phyloP scores from a whole-genome alignment of 2,329 filamentous ascomycete genomes.

The Leptographium radiaticola region DNA sequence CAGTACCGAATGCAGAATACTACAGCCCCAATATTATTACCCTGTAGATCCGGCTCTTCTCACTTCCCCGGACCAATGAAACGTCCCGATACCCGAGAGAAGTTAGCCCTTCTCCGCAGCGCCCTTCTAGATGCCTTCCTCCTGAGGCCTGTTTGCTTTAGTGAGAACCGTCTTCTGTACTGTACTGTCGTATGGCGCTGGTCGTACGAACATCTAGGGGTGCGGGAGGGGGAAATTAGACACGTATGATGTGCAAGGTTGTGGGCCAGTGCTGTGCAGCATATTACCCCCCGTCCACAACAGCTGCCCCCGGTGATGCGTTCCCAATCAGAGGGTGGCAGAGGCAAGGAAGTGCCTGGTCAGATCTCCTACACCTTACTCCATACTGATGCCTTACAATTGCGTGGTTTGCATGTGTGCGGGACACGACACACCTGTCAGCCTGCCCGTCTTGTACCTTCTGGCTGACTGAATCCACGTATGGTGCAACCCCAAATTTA shows the following conservation, averaged over 20 bases:
- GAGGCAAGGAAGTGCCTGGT: not conserved
- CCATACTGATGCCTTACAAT: not conserved
- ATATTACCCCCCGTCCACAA: not conserved
- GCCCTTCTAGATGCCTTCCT: not conserved
- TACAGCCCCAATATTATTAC: too few species aligned
- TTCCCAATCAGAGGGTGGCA: not conserved
- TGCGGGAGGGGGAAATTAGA: not conserved
- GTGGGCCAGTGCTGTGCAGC: not conserved
- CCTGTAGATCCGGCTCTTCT: not conserved
- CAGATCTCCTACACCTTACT: not conserved
- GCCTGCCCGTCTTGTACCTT: not conserved
- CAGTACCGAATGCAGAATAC: too few species aligned
- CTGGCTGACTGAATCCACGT: not conserved
- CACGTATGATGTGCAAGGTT: not conserved
- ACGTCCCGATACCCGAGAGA: not conserved
- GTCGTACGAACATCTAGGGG: not conserved
- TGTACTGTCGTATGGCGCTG: not conserved
- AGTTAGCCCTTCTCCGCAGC: not conserved
- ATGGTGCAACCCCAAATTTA: not conserved
- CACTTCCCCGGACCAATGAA: not conserved
- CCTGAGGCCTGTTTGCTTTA: not conserved
- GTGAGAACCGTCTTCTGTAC: not conserved
- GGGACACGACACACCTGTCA: constrained; percentile 1
- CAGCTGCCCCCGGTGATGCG: not conserved
- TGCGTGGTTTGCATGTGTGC: not conserved